Base-by-base conservation (phyloP, 2,329 filamentous ascomycete genomes). In the Ophiosphaerella narmari region DNA sequence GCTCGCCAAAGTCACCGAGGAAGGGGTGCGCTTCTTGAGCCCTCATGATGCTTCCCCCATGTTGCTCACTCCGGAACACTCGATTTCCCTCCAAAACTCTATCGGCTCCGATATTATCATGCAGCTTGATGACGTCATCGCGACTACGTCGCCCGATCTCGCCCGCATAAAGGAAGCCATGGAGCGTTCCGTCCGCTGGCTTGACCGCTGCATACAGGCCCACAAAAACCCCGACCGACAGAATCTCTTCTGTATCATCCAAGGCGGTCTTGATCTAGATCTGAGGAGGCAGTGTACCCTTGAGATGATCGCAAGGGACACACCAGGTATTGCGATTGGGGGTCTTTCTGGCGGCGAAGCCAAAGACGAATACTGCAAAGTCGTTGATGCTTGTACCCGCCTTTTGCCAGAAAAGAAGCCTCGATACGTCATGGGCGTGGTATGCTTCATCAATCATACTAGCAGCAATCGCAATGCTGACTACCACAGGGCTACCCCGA, bases 81-180 rank as follows among this genome's bases (percentile, higher is more conserved):
- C 94, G 0, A 97, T 99, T 64, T 88, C 87, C 9, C 82, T 99
- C 3, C 94, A 99, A 72, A 97, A 99, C 75, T 93, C 88, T 46
- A 99, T 99, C 66, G 94, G 94, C 57, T 96, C 91, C 57, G 94
- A 99, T 75, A 97, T 99, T 63, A 97, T 97, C 60, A 99, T 99
- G 95, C 95, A 99, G 75, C 86, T 99, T 4, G 94, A 99, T 78
- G 95, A 99, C 74, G 95, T 99, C 12, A 88, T 99, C 43, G 93
- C 91, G 26, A 97, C 94, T 0, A 99, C 94, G 0, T 97, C 91
- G 0, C 93, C 93, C 0, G 94, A 99, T 73, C 80, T 84, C 48
- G 86, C 80, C 16, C 87, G 95, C 45, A 97, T 99, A 85, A 85
- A 87, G 54, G 91, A 96, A 74, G 94, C 94, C 42, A 97, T 97